Evolutionary conservation across 2,329 filamentous ascomycete species (phyloP), one percentile per base, ranked within the genome.

Genomic region (Mariannaea elegans): DNA sequence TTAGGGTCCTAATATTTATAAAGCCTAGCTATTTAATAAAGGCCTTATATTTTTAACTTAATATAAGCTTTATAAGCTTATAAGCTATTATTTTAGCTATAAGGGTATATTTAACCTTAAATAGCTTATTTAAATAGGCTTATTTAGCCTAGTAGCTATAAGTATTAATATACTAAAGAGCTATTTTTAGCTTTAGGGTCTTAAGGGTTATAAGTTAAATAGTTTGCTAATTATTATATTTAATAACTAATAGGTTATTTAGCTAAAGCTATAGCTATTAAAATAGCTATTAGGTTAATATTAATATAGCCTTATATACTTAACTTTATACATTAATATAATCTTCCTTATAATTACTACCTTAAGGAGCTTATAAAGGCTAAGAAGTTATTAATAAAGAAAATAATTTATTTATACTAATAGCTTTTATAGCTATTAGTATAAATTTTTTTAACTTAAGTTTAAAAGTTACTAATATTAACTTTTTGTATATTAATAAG

Each of bases 111-210:
- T 51, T 41, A 7, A 56, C 29, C 18, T 56, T 21, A 14, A 61
- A 61, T 9, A 10, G 3, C 9, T 24, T 18, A 10, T 46, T 36
- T 19, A 29, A 32, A 31, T 36, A 61, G 34, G 47, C 46, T 21
- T 61, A 14, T 19, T 34, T 18, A 19, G 52, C 47, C 48, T 16
- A 61, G 36, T n/a, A 44, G 48, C 34, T 52, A 12, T 61, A 27
- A 14, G 53, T 32, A 21, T 61, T 9, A 41, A 61, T 16, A 44
- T 61, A 24, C 14, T 29, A 41, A 7, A 56, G 52, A n/a, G 39
- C 23, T 3, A 31, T 61, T 10, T 56, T 56, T 10, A 54, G 34
- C 39, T n/a, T 10, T n/a, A n/a, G 32, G 2, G 16, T 27, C 31
- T 54, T 2, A 1, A 54, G n/a, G 42, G 23, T 46, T 1, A 54